These are phyloP conservation scores for Drechslerella dactyloides DNA, from an alignment of 2,329 filamentous ascomycete species.

Conservation along the genomic window DNA sequence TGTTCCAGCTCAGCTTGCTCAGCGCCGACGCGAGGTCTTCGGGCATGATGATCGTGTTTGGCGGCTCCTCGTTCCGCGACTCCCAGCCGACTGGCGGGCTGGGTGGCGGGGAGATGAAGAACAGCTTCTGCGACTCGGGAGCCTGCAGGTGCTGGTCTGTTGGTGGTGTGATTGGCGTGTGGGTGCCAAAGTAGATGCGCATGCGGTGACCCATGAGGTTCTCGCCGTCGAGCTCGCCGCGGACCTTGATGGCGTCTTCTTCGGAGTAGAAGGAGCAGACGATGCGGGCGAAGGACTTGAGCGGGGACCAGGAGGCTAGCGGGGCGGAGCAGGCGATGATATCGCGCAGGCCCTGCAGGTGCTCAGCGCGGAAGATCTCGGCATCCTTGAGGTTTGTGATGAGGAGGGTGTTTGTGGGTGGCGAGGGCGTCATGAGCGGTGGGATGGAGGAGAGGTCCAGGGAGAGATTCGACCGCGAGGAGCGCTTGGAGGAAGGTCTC, in stretches of 20 bases:
- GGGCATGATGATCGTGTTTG: slow-evolving; percentile 73
- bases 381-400: slow-evolving; percentile 78
- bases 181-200: slow-evolving; percentile 72
- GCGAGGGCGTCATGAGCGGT: slow-evolving; percentile 72
- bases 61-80: slow-evolving; percentile 71
- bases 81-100: slow-evolving; percentile 74
- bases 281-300: slow-evolving; percentile 83
- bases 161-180: slow-evolving; percentile 65
- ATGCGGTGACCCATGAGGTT: slow-evolving; percentile 72
- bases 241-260: slow-evolving; percentile 73
- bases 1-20: slow-evolving; percentile 62
- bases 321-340: slow-evolving; percentile 73
- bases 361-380: slow-evolving; percentile 75
- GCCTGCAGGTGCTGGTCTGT: slow-evolving; percentile 71
- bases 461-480: slow-evolving; percentile 62
- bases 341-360: slow-evolving; percentile 74
- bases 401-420: slow-evolving; percentile 81
- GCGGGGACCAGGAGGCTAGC: slow-evolving; percentile 77
- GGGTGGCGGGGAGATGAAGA: slow-evolving; percentile 75
- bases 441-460: slow-evolving; percentile 77
- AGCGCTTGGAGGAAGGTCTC: slow-evolving; percentile 37
- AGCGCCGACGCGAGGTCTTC: slow-evolving; percentile 72
- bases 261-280: slow-evolving; percentile 77
- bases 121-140: slow-evolving; percentile 69
- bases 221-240: slow-evolving; percentile 76